These are phyloP conservation scores for Leptographium procerum DNA, from an alignment of 2,329 filamentous ascomycete species.

Conservation along the genomic window DNA sequence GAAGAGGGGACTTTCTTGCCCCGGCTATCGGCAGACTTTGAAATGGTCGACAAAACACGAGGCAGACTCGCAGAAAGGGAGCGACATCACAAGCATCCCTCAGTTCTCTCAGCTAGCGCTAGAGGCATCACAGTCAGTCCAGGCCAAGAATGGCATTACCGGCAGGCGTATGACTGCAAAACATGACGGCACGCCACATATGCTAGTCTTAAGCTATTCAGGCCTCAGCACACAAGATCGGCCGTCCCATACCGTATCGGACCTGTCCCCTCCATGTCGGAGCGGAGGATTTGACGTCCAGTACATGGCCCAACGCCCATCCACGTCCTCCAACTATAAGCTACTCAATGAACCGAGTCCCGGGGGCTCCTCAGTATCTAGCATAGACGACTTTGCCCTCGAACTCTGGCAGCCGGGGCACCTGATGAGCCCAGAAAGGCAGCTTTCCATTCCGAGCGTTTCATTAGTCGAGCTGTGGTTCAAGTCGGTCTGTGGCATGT, in stretches of 20 bases:
- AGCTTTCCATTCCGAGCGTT: slow-evolving; percentile 5
- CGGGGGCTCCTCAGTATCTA: background rate
- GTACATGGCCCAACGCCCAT: background rate
- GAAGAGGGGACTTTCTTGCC: slow-evolving; percentile 18
- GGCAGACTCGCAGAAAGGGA: background rate
- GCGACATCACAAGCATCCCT: background rate
- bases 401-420: slow-evolving; percentile 6
- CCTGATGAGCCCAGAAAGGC: background rate
- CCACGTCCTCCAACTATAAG: background rate
- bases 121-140: slow-evolving; percentile 6
- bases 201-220: background rate
- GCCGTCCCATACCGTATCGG: background rate
- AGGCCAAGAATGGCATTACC: background rate
- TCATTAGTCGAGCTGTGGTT: slow-evolving; percentile 28
- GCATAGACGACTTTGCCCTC: background rate
- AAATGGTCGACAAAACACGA: slow-evolving; percentile 32
- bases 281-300: background rate
- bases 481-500: slow-evolving; percentile 26
- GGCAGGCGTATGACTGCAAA: background rate
- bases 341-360: background rate
- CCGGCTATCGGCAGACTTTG: slow-evolving; percentile 21
- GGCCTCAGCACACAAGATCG: background rate
- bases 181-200: background rate
- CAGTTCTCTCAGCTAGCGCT: slow-evolving; percentile 7
- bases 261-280: background rate